phyloP scores from a whole-genome alignment of 306 rosid genomes.

The Sindora glabra region DNA sequence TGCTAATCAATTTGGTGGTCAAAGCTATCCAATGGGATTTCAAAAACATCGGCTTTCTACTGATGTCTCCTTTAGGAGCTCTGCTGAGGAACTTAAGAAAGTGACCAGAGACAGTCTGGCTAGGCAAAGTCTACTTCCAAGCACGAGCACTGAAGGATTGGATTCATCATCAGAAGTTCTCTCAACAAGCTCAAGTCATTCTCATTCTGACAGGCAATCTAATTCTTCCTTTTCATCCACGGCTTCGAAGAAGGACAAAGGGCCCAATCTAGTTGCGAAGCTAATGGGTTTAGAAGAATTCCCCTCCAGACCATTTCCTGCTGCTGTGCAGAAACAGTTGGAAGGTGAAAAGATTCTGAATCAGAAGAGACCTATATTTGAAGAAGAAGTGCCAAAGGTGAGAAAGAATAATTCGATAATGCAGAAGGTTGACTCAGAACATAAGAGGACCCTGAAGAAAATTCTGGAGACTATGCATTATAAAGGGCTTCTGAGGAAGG shows the following conservation, averaged over 20 bases:
- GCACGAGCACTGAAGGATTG: constrained; percentile 19
- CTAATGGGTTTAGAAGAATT: constrained; percentile 80
- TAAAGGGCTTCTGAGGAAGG: constrained; percentile 47
- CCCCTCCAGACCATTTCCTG: constrained; percentile 34
- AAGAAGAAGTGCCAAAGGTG: constrained; percentile 38
- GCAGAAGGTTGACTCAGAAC: constrained; percentile 35
- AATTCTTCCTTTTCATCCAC: constrained; percentile 41
- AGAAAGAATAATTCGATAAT: constrained; percentile 19
- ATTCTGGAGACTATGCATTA: constrained; percentile 56
- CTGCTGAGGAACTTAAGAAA: constrained; percentile 38
- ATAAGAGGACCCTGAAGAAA: constrained; percentile 49
- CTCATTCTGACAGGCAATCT: constrained; percentile 32
- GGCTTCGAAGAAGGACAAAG: constrained; percentile 31
- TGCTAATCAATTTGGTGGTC: constrained; percentile 20
- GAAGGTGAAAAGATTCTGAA: constrained; percentile 39
- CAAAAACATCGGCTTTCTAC: constrained; percentile 33
- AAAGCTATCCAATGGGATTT: constrained; percentile 19
- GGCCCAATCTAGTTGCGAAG: constrained; percentile 69
- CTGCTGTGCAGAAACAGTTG: constrained; percentile 27
- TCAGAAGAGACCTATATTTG: constrained; percentile 46
- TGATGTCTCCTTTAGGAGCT: constrained; percentile 42
- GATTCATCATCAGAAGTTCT: constrained; percentile 44
- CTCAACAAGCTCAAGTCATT: constrained; percentile 68
- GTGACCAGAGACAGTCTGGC: constrained; percentile 35
- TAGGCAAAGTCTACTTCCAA: constrained; percentile 15